Base-by-base conservation (phyloP, 495 filamentous ascomycete genomes). In the Neurospora sp. region DNA sequence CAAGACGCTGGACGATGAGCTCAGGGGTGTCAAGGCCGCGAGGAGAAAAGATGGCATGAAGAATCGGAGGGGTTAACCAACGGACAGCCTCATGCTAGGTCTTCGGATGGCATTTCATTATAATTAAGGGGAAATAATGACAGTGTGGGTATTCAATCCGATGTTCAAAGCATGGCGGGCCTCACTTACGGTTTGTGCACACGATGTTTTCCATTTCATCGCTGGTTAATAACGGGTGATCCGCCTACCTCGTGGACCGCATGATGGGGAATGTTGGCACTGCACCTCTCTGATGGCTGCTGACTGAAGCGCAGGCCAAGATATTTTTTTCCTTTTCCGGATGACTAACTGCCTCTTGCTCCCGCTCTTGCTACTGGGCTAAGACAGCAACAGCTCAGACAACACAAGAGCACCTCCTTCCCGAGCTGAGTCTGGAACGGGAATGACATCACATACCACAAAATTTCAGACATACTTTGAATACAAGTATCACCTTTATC, bases 1-100 rank as follows among this genome's bases (percentile, higher is more conserved):
- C 48, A 80, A 83, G 70, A 85, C 80, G 71, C 74, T 94, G 72
- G 83, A 86, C 27, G 80, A 83, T 39, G 88, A 88, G 79, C 78
- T 92, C 72, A 83, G 80, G 72, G 76, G 41, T 4, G 71, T 69
- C 53, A 75, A 69, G 39, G 72, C 37, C 68, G 39, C 27, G 70
- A 76, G 31, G 35, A 70, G 61, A 68, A 75, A 39, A 68, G 39
- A 38, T 37, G 18, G 14, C 14, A 35, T 37, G 27, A 35, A 11
- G 53, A 65, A 65, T 9, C 6, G 14, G 53, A 65, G 6, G 12
- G 27, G 27, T 27, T 35, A 65, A 12, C 27, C 2, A 65, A 35
- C 14, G 53, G 53, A 35, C 0, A 35, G 1, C 27, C 14, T 65
- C 31, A 1, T 18, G 6, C 53, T 35, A 5, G 53, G 27, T 37